Conservation (phyloP, 768 basidiomycete species). For the Chiua virens region DNA sequence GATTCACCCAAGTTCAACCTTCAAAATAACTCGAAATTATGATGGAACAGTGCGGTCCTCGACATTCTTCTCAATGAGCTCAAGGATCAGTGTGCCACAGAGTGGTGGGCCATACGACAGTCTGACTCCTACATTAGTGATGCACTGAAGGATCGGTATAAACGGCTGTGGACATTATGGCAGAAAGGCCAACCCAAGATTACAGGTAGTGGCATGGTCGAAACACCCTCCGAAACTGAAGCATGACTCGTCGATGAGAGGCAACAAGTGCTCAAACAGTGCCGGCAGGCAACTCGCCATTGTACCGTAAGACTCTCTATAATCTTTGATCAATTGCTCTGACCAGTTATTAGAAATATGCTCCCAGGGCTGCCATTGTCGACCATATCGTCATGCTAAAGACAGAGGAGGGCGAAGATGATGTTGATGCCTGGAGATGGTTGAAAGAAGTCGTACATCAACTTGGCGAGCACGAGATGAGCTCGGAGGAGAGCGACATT, state of each 20-base stretch:
- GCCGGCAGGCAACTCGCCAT: background rate
- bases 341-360: background rate
- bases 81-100: background rate
- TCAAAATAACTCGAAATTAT: background rate
- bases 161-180: background rate
- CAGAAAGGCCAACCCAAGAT: background rate
- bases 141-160: background rate
- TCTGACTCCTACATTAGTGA: background rate
- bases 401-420: background rate
- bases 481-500: conserved; percentile 10
- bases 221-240: background rate
- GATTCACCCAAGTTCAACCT: background rate
- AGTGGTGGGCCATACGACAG: background rate
- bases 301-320: background rate
- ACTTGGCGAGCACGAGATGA: conserved; percentile 13
- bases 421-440: conserved; percentile 5
- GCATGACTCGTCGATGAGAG: background rate
- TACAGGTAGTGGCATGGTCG: background rate
- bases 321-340: background rate
- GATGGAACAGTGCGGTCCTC: background rate
- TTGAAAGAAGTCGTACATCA: background rate
- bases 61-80: conserved; percentile 1
- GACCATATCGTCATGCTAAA: background rate
- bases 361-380: background rate
- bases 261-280: background rate